Evolutionary conservation across 768 basidiomycete genomes (phyloP).

Genomic region (Cystobasidium tubakii): DNA sequence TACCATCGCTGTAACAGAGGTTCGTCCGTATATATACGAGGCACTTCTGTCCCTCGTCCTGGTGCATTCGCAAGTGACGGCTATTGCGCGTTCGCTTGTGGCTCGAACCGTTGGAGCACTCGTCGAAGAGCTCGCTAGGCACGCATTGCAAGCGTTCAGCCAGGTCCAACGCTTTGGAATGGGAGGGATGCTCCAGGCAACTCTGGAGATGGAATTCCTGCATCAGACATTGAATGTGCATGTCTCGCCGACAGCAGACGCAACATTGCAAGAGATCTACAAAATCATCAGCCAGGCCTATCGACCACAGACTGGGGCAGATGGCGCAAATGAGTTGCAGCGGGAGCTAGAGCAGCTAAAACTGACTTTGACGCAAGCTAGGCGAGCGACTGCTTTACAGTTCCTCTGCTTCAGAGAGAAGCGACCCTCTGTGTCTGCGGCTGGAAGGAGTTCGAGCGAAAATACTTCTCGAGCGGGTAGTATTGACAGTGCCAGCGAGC

Average conservation of each 20-base stretch:
- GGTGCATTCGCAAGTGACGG: slow-evolving; percentile 83
- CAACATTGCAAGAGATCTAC: slow-evolving; percentile 83
- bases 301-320: slow-evolving; percentile 56
- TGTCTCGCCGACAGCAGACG: slow-evolving; percentile 71
- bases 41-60: slow-evolving; percentile 79
- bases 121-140: slow-evolving; percentile 73
- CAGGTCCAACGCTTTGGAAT: slow-evolving; percentile 89
- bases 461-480: background rate
- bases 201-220: slow-evolving; percentile 97
- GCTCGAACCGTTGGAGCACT: slow-evolving; percentile 74
- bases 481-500: background rate
- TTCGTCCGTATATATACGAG: slow-evolving; percentile 89
- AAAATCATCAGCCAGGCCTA: slow-evolving; percentile 91
- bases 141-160: slow-evolving; percentile 76
- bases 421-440: background rate
- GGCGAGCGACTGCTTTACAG: slow-evolving; percentile 85
- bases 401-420: slow-evolving; percentile 76
- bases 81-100: slow-evolving; percentile 69
- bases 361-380: slow-evolving; percentile 77
- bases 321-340: slow-evolving; percentile 72
- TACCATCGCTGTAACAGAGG: slow-evolving; percentile 56
- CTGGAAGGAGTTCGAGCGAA: background rate
- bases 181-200: slow-evolving; percentile 99
- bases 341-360: slow-evolving; percentile 82
- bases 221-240: slow-evolving; percentile 90